A percentile compares a stretch with the other conserved stretches of the same genome.
phyloP scores from a whole-genome alignment of 345 rosid genomes.

The Brassica cretica region DNA sequence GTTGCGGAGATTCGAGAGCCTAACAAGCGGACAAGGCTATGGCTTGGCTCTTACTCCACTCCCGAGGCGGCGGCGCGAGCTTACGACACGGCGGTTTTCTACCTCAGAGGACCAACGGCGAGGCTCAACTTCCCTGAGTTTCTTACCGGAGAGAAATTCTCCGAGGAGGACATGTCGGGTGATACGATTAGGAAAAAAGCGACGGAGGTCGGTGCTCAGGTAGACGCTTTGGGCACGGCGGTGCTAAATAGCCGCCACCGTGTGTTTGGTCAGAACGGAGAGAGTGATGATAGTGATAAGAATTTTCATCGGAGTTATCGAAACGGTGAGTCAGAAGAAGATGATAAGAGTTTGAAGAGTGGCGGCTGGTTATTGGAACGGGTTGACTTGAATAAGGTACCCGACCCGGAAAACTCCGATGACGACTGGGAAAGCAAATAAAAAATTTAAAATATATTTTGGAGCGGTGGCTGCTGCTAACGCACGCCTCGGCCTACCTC shows the following conservation, averaged over 20 bases:
- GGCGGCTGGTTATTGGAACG: conserved; percentile 54
- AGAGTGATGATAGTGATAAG: conserved; percentile 7
- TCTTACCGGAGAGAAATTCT: conserved; percentile 50
- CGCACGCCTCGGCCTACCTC: conserved; percentile 35
- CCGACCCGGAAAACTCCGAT: conserved; percentile 89
- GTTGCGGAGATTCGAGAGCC: conserved; percentile 99
- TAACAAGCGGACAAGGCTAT: conserved; percentile 85
- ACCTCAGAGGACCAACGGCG: conserved; percentile 90
- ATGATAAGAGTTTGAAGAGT: conserved; percentile 39
- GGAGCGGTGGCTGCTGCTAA: conserved; percentile 33
- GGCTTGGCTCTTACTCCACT: conserved; percentile 95
- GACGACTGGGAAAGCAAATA: conserved; percentile 52
- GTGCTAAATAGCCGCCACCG: conserved; percentile 43
- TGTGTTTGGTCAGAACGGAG: conserved; percentile 32
- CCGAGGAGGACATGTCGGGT: conserved; percentile 72
- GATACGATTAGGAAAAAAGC: conserved; percentile 85
- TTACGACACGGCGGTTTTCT: conserved; percentile 93
- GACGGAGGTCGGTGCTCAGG: conserved; percentile 88
- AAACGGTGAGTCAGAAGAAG: conserved; percentile 20
- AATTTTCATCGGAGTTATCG: conserved; percentile 13
- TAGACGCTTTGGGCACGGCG: conserved; percentile 76
- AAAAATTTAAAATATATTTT: not conserved
- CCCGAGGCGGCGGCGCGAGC: conserved; percentile 96
- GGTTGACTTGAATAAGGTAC: conserved; percentile 89
- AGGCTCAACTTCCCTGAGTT: conserved; percentile 90